Conservation (phyloP, 2,329 filamentous ascomycete genomes). For the Arthrocladium fulminans region DNA sequence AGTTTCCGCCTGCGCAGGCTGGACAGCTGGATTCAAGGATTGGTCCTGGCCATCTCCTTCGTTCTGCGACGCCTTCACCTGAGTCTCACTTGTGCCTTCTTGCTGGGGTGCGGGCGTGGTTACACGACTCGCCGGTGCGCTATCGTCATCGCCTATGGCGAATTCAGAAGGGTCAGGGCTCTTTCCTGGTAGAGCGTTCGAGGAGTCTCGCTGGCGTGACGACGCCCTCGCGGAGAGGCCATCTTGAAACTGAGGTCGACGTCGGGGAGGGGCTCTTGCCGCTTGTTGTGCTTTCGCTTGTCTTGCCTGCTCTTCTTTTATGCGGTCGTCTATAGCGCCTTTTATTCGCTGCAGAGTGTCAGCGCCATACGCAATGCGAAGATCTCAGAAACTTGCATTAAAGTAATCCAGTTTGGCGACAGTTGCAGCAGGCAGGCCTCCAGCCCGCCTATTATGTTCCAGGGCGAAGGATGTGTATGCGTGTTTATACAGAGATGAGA, state of each 20-base stretch:
- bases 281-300: conserved; percentile 44
- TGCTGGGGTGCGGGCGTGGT: conserved; percentile 48
- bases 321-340: conserved; percentile 74
- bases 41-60: conserved; percentile 19
- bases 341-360: conserved; percentile 58
- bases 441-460: conserved; percentile 1
- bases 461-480: background rate
- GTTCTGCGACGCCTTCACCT: conserved; percentile 13
- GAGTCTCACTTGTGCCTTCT: conserved; percentile 21
- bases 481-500: background rate
- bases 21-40: conserved; percentile 21
- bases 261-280: conserved; percentile 35
- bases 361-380: background rate
- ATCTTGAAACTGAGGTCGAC: conserved; percentile 26
- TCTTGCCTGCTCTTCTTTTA: conserved; percentile 84
- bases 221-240: conserved; percentile 23
- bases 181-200: conserved; percentile 40
- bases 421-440: background rate
- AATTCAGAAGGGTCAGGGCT: conserved; percentile 77
- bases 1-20: conserved; percentile 18
- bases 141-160: conserved; percentile 73
- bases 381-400: conserved; percentile 14
- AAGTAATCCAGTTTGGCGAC: conserved; percentile 23
- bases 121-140: conserved; percentile 47
- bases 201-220: conserved; percentile 29